A percentile compares a stretch with the other conserved stretches of the same genome.
These are phyloP conservation scores for Fragilaria crotonensis DNA, from an alignment of 108 stramenopile genomes.

Conservation along the genomic window DNA sequence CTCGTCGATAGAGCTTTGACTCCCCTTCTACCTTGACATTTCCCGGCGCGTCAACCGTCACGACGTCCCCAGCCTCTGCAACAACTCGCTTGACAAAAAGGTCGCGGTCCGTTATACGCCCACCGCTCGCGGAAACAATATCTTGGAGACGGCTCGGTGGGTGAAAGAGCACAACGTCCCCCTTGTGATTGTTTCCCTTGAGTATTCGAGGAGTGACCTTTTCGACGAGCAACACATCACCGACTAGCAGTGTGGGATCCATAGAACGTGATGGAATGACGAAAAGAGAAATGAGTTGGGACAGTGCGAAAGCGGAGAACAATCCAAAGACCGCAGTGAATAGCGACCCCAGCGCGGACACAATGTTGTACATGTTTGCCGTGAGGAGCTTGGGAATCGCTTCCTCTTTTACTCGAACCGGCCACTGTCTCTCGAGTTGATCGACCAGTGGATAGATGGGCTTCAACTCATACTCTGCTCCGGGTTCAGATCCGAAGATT, in stretches of 20 bases:
- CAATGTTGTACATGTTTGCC: conserved; percentile 48
- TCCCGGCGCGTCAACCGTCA: conserved; percentile 29
- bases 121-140: conserved; percentile 28
- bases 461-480: conserved; percentile 41
- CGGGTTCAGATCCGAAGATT: conserved; percentile 26
- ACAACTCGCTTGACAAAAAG: conserved; percentile 68
- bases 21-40: conserved; percentile 30
- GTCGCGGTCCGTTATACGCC: conserved; percentile 29
- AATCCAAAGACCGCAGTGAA: conserved; percentile 43
- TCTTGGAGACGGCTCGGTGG: conserved; percentile 35
- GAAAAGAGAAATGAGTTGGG: conserved; percentile 42
- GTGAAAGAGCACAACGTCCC: conserved; percentile 47
- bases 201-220: conserved; percentile 37
- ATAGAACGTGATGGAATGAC: conserved; percentile 51
- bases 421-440: conserved; percentile 59
- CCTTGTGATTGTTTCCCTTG: conserved; percentile 2
- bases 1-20: conserved; percentile 16
- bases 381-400: conserved; percentile 50
- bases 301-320: conserved; percentile 32
- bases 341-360: conserved; percentile 37
- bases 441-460: conserved; percentile 56
- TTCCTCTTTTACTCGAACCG: conserved; percentile 35
- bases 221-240: conserved; percentile 61
- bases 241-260: conserved; percentile 48
- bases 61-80: conserved; percentile 40